Evolutionary conservation across 768 basidiomycete species (phyloP).

Genomic region (Amanita rubescens): DNA sequence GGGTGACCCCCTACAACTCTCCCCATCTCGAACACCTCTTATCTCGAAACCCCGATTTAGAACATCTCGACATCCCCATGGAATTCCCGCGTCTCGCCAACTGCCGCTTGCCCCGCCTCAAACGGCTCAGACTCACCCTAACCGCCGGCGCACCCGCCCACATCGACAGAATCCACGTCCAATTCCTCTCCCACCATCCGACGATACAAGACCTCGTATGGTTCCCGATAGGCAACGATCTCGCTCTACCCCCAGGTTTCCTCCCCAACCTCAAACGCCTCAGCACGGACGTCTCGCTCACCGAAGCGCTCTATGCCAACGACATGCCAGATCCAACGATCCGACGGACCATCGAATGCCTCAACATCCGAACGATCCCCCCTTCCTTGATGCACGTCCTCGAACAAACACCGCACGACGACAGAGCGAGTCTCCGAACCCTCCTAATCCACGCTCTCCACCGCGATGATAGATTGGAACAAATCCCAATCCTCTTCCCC

Average conservation of each 20-base stretch:
- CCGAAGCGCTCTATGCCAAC: conserved; percentile 26
- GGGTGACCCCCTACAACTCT: conserved; percentile 23
- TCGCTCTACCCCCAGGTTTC: conserved; percentile 22
- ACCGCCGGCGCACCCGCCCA: conserved; percentile 30
- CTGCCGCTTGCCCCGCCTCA: conserved; percentile 33
- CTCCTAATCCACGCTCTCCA: conserved; percentile 26
- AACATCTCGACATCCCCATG: conserved; percentile 40
- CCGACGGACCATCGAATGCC: conserved; percentile 26
- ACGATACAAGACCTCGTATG: conserved; percentile 39
- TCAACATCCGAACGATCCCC: conserved; percentile 25
- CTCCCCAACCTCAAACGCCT: conserved; percentile 36
- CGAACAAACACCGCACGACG: conserved; percentile 23
- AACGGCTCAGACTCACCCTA: conserved; percentile 32
- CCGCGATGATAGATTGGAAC: conserved; percentile 21
- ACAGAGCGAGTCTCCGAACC: conserved; percentile 21
- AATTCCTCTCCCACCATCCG: conserved; percentile 39
- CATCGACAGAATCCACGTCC: conserved; percentile 27
- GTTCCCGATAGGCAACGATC: conserved; percentile 32
- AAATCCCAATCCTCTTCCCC: conserved; percentile 29
- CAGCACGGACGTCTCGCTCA: conserved; percentile 25
- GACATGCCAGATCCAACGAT: conserved; percentile 2
- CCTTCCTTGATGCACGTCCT: conserved; percentile 20
- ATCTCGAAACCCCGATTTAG: conserved; percentile 20
- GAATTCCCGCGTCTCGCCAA: conserved; percentile 32
- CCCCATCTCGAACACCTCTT: conserved; percentile 24